phyloP scores from a whole-genome alignment of 78 protist genomes.

The Planoprotostelium fungivorum region DNA sequence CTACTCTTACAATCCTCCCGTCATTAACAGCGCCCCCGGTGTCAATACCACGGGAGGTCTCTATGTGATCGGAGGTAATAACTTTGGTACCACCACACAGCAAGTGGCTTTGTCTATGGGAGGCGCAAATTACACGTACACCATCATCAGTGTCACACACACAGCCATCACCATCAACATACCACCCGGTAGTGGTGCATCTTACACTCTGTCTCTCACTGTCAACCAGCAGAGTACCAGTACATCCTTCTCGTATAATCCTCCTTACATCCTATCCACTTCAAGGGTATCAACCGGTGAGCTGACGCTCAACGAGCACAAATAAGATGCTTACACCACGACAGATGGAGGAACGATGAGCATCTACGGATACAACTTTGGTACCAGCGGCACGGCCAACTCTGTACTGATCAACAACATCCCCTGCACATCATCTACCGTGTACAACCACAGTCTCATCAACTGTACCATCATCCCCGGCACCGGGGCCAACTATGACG shows the following conservation, averaged over 20 bases:
- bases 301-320: too few relatives aligned
- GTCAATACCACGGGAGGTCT: not conserved
- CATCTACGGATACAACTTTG: not conserved
- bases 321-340: not conserved
- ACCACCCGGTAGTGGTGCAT: not conserved
- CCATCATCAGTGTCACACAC: not conserved
- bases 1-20: not conserved
- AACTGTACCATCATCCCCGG: not conserved
- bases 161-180: not conserved
- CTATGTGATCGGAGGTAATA: not conserved
- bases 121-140: not conserved
- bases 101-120: not conserved
- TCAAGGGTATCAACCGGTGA: too few relatives aligned
- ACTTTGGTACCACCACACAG: not conserved
- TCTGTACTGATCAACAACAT: not conserved
- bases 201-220: not conserved
- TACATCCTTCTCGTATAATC: not conserved
- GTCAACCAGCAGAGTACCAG: not conserved
- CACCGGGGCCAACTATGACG: not conserved
- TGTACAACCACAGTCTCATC: not conserved
- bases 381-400: not conserved
- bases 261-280: too few relatives aligned
- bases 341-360: not conserved
- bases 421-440: too few relatives aligned
- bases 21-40: not conserved